phyloP scores from a whole-genome alignment of 2,329 filamentous ascomycete genomes.

The Exophiala alcalophila region DNA sequence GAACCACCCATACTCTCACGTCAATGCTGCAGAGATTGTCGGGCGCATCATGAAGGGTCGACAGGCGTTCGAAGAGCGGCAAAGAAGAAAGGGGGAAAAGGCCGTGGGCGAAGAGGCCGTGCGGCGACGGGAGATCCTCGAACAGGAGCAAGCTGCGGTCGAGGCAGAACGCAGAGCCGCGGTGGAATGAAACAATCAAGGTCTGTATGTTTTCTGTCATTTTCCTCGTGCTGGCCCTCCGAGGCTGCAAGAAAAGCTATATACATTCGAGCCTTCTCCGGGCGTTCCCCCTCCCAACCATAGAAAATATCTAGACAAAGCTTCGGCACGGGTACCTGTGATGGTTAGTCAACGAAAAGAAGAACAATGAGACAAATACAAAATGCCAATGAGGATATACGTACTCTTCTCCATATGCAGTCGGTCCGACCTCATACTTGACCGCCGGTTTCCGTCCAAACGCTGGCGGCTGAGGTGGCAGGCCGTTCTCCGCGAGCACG shows the following conservation, averaged over 20 bases:
- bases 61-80: constrained; percentile 84
- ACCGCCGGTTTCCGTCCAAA: constrained; percentile 58
- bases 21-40: constrained; percentile 92
- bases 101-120: constrained; percentile 68
- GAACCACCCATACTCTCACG: constrained; percentile 74
- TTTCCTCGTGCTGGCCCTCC: constrained; percentile 9
- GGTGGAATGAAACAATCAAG: constrained; percentile 14
- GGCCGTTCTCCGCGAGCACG: constrained; percentile 67
- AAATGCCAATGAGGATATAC: constrained; percentile 44
- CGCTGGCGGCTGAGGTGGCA: constrained; percentile 85
- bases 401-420: constrained; percentile 68
- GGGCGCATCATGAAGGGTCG: constrained; percentile 83
- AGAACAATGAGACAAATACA: no score
- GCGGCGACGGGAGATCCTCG: constrained; percentile 59
- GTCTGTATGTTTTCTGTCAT: constrained; percentile 6
- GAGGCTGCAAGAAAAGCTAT: constrained; percentile 15
- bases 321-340: constrained; percentile 47
- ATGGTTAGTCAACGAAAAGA: no score
- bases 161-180: constrained; percentile 28
- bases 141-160: constrained; percentile 48
- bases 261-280: no score
- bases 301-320: constrained; percentile 36
- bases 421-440: constrained; percentile 65
- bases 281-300: background rate
- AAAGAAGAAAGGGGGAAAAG: constrained; percentile 87